Percentiles rank a stretch among this genome's conserved stretches.
Conservation (phyloP, 768 basidiomycete genomes). For the Boletus edulis region DNA sequence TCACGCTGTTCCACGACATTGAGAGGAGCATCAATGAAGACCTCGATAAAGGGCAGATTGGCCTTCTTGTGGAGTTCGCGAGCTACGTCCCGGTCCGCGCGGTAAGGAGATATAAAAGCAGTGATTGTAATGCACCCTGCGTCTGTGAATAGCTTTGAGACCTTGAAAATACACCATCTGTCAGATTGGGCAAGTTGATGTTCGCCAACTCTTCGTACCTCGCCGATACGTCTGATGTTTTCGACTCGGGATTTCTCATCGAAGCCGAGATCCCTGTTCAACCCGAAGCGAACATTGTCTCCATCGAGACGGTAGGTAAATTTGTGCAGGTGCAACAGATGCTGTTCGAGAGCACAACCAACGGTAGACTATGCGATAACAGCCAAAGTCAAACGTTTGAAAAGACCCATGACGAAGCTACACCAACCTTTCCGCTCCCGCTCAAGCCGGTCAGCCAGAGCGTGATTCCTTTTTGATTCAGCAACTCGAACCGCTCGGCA, state of each 20-base stretch:
- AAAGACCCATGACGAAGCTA: background rate
- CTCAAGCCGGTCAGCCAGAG: conserved; percentile 97
- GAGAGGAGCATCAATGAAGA: conserved; percentile 92
- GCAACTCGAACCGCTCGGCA: conserved; percentile 62
- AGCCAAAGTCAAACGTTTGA: background rate
- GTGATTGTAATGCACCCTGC: conserved; percentile 84
- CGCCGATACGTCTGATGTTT: conserved; percentile 95
- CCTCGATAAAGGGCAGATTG: conserved; percentile 84
- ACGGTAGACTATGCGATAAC: conserved; percentile 75
- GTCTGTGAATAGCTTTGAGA: conserved; percentile 92
- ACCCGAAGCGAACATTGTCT: conserved; percentile 91
- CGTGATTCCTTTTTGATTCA: conserved; percentile 84
- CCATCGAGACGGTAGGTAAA: conserved; percentile 94
- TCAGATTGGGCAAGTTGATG: conserved; percentile 11
- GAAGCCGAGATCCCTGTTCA: conserved; percentile 96
- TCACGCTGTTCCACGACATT: conserved; percentile 87
- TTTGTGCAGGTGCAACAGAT: conserved; percentile 81
- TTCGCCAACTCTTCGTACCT: conserved; percentile 48
- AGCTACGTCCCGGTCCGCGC: conserved; percentile 78
- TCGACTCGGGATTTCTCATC: conserved; percentile 89
- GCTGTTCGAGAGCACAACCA: conserved; percentile 95
- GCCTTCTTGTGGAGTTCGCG: conserved; percentile 76
- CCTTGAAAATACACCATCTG: conserved; percentile 44
- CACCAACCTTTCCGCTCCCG: conserved; percentile 84
- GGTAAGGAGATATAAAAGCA: conserved; percentile 99